phyloP scores from a whole-genome alignment of 495 filamentous ascomycete genomes.

The Penicillium simplicissimum region DNA sequence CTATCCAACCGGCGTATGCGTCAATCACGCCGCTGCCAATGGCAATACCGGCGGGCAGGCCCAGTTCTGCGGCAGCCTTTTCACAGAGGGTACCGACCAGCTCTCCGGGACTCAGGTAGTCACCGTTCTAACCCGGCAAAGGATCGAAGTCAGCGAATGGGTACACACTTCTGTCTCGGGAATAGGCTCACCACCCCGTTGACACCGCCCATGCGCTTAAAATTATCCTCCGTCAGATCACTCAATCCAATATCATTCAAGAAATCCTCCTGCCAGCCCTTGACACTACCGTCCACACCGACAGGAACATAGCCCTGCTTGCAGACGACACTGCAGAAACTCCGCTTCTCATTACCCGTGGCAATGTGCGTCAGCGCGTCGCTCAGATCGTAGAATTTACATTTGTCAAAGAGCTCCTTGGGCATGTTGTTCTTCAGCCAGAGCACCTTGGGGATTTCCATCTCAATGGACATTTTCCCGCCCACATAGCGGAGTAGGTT shows the following conservation, averaged over 20 bases:
- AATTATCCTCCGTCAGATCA: constrained; percentile 81
- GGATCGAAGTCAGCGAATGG: constrained; percentile 11
- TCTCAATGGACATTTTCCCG: constrained; percentile 96
- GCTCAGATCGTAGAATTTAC: constrained; percentile 93
- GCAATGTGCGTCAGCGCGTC: constrained; percentile 96
- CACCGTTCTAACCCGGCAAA: constrained; percentile 67
- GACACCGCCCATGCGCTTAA: constrained; percentile 89
- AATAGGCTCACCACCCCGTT: constrained; percentile 81
- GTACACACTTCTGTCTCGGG: neutral
- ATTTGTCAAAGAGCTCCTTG: constrained; percentile 80
- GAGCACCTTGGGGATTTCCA: constrained; percentile 97
- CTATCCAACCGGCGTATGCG: constrained; percentile 97
- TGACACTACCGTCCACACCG: constrained; percentile 94
- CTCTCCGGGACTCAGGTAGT: constrained; percentile 87
- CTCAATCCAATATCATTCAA: constrained; percentile 76
- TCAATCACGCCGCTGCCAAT: constrained; percentile 97
- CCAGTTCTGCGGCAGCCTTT: constrained; percentile 78
- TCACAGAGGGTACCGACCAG: constrained; percentile 81
- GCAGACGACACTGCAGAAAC: constrained; percentile 91
- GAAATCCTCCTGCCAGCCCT: constrained; percentile 98
- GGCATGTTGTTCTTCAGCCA: constrained; percentile 99
- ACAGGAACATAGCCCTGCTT: constrained; percentile 96
- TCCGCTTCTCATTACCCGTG: constrained; percentile 88
- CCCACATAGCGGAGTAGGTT: constrained; percentile 94
- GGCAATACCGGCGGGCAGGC: constrained; percentile 83